These are phyloP conservation scores for Cymbopogon citratus DNA, from an alignment of 176 grass and related monocot species.

Conservation along the genomic window DNA sequence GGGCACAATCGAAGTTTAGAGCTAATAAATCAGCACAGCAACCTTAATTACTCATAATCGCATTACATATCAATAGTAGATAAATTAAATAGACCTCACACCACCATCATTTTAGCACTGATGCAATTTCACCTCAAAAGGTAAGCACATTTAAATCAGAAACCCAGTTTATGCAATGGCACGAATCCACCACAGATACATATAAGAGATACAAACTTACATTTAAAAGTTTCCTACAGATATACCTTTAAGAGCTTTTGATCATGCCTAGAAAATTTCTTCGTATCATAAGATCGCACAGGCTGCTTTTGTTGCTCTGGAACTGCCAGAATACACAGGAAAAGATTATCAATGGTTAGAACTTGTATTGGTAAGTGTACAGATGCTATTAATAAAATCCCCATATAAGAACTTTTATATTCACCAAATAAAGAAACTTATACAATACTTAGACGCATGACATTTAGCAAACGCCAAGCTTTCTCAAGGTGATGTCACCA, in stretches of 20 bases:
- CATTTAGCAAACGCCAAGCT: slow-evolving; percentile 11
- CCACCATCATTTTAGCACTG: background rate
- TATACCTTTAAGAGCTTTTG: slow-evolving; percentile 65
- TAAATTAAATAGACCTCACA: slow-evolving; percentile 13
- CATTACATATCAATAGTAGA: background rate
- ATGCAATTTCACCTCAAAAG: slow-evolving; percentile 10
- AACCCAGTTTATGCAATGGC: background rate
- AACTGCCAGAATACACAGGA: slow-evolving; percentile 33
- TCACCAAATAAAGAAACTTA: slow-evolving; percentile 26
- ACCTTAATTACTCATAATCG: background rate
- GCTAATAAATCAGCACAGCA: background rate
- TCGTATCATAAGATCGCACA: slow-evolving; percentile 57
- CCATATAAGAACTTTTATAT: slow-evolving; percentile 3
- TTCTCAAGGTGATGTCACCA: background rate
- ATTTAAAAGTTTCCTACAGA: slow-evolving; percentile 22
- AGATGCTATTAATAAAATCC: slow-evolving; percentile 27
- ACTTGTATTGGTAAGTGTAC: slow-evolving; percentile 16
- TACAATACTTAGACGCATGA: slow-evolving; percentile 13
- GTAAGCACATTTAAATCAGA: background rate
- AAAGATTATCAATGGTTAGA: slow-evolving; percentile 25
- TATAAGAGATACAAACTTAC: slow-evolving; percentile 22
- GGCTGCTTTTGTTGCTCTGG: slow-evolving; percentile 65
- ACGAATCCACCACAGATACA: slow-evolving; percentile 16
- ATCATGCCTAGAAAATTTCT: slow-evolving; percentile 79
- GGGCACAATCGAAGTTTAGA: background rate